phyloP scores from a whole-genome alignment of 495 filamentous ascomycete species.

The Copromyces sp. region DNA sequence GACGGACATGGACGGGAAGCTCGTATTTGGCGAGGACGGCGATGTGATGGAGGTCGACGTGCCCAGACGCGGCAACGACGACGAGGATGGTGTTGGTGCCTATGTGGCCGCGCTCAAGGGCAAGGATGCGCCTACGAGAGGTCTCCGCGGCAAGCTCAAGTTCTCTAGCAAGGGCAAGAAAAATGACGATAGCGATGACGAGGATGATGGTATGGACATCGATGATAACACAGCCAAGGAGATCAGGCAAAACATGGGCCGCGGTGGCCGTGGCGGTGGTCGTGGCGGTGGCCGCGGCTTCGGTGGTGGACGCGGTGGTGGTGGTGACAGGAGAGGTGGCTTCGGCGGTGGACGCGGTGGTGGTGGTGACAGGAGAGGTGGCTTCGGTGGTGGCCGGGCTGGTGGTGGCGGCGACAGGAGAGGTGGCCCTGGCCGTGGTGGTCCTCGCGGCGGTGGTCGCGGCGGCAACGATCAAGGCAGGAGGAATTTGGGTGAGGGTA shows the following conservation, averaged over 20 bases:
- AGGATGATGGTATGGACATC: constrained; percentile 53
- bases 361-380: constrained; percentile 14
- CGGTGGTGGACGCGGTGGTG: constrained; percentile 21
- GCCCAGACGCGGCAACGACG: constrained; percentile 39
- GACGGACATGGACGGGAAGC: constrained; percentile 76
- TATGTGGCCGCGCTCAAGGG: constrained; percentile 87
- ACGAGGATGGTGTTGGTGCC: constrained; percentile 66
- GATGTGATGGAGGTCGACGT: constrained; percentile 51
- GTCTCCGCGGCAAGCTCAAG: constrained; percentile 78
- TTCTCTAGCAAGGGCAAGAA: constrained; percentile 61
- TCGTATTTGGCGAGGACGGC: constrained; percentile 58
- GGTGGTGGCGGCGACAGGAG: constrained; percentile 3
- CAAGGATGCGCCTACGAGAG: constrained; percentile 68
- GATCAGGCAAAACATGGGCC: constrained; percentile 26
- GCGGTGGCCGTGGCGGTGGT: constrained; percentile 15
- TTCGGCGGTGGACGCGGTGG: constrained; percentile 20
- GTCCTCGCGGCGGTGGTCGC: constrained; percentile 4
- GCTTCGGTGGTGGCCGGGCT: constrained; percentile 6
- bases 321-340: constrained; percentile 12
- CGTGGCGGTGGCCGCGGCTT: constrained; percentile 13
- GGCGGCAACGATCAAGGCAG: constrained; percentile 5
- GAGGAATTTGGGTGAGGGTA: background rate
- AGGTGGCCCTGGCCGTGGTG: constrained; percentile 4
- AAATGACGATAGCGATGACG: constrained; percentile 46
- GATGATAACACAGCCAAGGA: constrained; percentile 32